Evolutionary conservation across 106 monocot genomes (phyloP).

Genomic region (Dioscorea dumetorum): DNA sequence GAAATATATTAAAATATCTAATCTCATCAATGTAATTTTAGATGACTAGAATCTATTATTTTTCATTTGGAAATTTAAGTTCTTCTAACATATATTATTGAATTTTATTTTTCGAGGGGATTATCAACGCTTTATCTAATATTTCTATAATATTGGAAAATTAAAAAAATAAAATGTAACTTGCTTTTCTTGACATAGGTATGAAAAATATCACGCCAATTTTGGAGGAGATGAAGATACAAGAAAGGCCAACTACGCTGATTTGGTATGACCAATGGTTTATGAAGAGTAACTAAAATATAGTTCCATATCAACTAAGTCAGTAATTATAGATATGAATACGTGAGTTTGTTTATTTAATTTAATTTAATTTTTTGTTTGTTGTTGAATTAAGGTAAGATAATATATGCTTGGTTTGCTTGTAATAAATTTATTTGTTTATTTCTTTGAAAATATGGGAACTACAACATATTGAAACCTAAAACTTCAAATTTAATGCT

Average conservation of each 20-base stretch:
- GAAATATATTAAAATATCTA: too few species aligned
- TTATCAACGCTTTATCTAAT: too few species aligned
- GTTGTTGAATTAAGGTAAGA: background rate
- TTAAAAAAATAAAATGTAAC: too few species aligned
- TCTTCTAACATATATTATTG: background rate
- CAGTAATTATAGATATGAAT: background rate
- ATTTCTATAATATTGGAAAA: too few species aligned
- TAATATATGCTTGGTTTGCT: background rate
- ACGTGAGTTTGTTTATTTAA: background rate
- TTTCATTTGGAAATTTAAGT: background rate
- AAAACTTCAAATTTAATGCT: background rate
- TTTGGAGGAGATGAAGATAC: slow-evolving; percentile 42
- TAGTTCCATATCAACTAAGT: too few species aligned
- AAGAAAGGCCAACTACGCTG: slow-evolving; percentile 42
- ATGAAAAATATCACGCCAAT: slow-evolving; percentile 46
- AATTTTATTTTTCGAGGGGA: too few species aligned
- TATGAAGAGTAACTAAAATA: too few species aligned
- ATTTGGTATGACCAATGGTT: slow-evolving; percentile 23
- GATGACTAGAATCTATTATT: too few species aligned
- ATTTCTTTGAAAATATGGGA: background rate
- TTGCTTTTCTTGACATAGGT: slow-evolving; percentile 10
- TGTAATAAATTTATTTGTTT: background rate
- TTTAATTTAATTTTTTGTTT: background rate
- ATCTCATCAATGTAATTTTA: too few species aligned
- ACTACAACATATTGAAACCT: background rate